A percentile compares a stretch with the other conserved stretches of the same genome.
These are phyloP conservation scores for Hamigera avellanea DNA, from an alignment of 495 filamentous ascomycete genomes.

Conservation along the genomic window DNA sequence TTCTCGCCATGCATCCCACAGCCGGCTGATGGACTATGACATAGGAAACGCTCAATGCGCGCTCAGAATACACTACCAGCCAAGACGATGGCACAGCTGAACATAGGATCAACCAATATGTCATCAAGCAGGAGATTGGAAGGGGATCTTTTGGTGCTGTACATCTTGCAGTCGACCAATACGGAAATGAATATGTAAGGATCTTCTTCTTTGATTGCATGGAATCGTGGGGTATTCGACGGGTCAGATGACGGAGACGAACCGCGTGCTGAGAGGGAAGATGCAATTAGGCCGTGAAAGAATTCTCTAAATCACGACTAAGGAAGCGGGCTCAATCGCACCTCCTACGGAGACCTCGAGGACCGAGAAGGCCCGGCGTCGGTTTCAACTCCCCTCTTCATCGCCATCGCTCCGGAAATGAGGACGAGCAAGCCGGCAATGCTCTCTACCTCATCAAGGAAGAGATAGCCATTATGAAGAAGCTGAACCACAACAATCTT, in stretches of 20 bases:
- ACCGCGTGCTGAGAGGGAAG: neutral
- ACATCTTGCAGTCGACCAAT: constrained; percentile 82
- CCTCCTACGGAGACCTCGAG: constrained; percentile 62
- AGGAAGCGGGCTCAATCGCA: constrained; percentile 91
- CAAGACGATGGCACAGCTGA: constrained; percentile 69
- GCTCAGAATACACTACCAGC: constrained; percentile 74
- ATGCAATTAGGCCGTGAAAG: constrained; percentile 70
- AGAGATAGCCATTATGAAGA: constrained; percentile 99
- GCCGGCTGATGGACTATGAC: constrained; percentile 15
- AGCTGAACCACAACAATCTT: constrained; percentile 85
- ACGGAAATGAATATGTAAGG: constrained; percentile 84
- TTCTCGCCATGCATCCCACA: constrained; percentile 1
- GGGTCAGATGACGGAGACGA: neutral
- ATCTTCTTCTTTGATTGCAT: constrained; percentile 4
- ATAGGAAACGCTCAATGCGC: constrained; percentile 86
- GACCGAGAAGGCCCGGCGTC: constrained; percentile 37
- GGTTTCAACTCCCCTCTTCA: constrained; percentile 56
- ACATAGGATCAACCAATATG: constrained; percentile 86
- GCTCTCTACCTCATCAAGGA: constrained; percentile 82
- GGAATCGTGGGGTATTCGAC: neutral
- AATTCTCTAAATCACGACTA: constrained; percentile 88
- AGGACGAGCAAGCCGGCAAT: constrained; percentile 54
- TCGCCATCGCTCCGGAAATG: constrained; percentile 34
- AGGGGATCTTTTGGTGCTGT: constrained; percentile 92
- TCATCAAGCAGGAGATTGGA: constrained; percentile 91